Evolutionary conservation across 163 green algal genomes (phyloP).

Genomic region (Scenedesmus sp.): DNA sequence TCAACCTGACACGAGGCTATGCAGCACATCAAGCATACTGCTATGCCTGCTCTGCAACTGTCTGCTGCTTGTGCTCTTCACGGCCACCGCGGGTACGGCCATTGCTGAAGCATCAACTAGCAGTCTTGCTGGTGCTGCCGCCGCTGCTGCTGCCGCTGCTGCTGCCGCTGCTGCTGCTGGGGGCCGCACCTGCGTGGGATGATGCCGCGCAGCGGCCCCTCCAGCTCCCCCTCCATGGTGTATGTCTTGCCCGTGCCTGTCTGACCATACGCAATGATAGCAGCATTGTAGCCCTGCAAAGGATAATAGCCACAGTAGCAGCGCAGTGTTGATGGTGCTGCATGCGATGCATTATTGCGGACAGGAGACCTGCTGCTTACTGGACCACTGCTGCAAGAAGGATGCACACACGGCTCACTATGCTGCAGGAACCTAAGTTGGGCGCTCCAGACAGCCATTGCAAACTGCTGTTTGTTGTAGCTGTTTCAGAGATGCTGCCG

Average conservation of each 20-base stretch:
- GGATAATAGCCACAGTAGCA: neutral
- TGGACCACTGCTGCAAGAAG: neutral
- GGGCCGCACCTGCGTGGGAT: slow-evolving; percentile 79
- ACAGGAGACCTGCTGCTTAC: neutral
- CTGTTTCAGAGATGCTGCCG: neutral
- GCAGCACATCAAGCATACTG: neutral
- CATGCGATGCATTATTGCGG: neutral
- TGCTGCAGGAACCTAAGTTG: neutral
- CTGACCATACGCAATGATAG: slow-evolving; percentile 97
- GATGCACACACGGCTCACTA: neutral
- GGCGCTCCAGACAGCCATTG: neutral
- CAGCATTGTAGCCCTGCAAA: slow-evolving; percentile 94
- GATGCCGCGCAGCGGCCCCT: slow-evolving; percentile 83
- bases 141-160: neutral
- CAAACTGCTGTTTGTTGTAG: neutral
- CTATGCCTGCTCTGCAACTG: neutral
- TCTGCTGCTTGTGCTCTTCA: neutral
- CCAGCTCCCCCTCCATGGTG: slow-evolving; percentile 91
- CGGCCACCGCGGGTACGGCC: no score
- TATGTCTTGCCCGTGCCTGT: slow-evolving; percentile 96
- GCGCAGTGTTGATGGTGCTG: neutral
- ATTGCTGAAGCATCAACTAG: no score
- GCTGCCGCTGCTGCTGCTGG: neutral
- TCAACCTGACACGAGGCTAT: neutral
- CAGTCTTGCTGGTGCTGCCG: neutral